A percentile compares a stretch with the other conserved stretches of the same genome.
Evolutionary conservation across 345 rosid species (phyloP).

Genomic region (Reutealis trisperma): DNA sequence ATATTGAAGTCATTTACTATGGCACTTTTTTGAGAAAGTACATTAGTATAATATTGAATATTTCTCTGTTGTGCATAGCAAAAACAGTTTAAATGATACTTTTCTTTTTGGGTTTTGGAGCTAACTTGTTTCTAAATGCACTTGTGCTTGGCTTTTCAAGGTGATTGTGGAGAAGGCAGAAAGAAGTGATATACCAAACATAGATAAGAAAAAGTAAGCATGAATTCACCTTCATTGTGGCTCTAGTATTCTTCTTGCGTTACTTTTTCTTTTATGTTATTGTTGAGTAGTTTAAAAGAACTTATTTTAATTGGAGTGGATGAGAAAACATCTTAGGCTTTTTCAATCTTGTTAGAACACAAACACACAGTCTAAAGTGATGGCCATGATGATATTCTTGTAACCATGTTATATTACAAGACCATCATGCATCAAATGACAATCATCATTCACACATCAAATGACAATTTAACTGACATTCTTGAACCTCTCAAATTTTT

Average conservation of each 20-base stretch:
- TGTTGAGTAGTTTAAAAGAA: background rate
- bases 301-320: background rate
- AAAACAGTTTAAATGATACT: background rate
- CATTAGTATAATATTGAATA: background rate
- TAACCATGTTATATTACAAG: too few species aligned
- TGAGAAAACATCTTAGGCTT: background rate
- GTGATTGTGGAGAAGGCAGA: conserved; percentile 98
- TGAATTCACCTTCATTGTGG: background rate
- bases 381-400: too few species aligned
- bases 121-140: conserved; percentile 13
- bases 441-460: too few species aligned
- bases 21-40: background rate
- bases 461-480: too few species aligned
- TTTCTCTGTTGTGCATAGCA: background rate
- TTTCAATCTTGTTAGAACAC: background rate
- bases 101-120: conserved; percentile 10
- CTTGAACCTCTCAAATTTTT: too few species aligned
- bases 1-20: background rate
- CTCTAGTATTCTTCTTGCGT: background rate
- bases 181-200: conserved; percentile 88
- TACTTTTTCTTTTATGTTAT: background rate
- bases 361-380: too few species aligned
- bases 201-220: conserved; percentile 91
- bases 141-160: conserved; percentile 36
- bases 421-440: too few species aligned